phyloP scores from a whole-genome alignment of 176 grass and related monocot genomes.

The Paspalum vaginatum region DNA sequence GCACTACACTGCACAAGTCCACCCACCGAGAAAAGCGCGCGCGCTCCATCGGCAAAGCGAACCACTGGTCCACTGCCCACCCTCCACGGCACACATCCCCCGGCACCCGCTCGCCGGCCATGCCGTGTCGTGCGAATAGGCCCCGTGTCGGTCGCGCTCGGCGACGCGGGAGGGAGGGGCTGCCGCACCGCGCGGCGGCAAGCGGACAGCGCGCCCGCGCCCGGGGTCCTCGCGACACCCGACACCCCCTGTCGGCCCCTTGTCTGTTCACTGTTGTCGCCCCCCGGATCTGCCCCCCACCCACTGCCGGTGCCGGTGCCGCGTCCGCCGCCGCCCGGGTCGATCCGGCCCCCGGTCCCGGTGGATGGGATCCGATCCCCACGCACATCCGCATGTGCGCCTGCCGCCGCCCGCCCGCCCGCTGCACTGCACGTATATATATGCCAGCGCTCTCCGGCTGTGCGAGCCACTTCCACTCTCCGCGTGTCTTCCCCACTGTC shows the following conservation, averaged over 20 bases:
- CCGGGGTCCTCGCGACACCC: constrained; percentile 44
- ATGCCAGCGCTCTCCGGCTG: too few species aligned
- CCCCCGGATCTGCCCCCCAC: constrained; percentile 5
- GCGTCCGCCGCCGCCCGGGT: neutral
- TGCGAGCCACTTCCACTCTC: neutral
- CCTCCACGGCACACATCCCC: constrained; percentile 14
- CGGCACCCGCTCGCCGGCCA: neutral
- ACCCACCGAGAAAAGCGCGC: neutral
- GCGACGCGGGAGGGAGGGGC: too few species aligned
- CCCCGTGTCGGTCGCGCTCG: too few species aligned
- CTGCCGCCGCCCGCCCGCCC: neutral
- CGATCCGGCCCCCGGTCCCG: too few species aligned
- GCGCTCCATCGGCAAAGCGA: neutral
- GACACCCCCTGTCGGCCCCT: constrained; percentile 46
- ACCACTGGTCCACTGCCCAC: neutral
- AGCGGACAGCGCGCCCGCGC: constrained; percentile 30
- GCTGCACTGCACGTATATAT: neutral
- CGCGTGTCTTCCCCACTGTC: constrained; percentile 4
- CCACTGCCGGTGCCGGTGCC: neutral
- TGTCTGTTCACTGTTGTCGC: neutral
- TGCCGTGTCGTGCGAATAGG: neutral
- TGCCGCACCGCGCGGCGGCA: constrained; percentile 34
- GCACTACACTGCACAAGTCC: neutral
- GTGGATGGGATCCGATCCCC: neutral
- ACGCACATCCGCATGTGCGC: neutral